Base-by-base conservation (phyloP, 768 basidiomycete species). In the Trametes cinnabarina region DNA sequence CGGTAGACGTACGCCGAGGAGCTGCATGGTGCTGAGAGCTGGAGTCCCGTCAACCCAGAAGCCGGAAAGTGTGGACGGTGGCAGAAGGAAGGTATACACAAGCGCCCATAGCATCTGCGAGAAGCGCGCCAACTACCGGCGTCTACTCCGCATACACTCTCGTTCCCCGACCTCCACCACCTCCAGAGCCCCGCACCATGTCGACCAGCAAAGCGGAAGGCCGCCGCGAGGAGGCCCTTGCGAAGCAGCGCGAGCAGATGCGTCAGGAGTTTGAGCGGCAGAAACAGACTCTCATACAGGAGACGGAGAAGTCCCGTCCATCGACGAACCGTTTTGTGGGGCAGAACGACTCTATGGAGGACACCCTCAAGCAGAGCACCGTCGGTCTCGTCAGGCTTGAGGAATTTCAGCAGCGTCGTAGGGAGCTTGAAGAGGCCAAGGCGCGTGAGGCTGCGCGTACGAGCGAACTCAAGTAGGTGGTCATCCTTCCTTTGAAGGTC, bases 271-370 rank as follows among this genome's bases (percentile, higher is more conserved):
- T 81, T 63, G 86, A 91, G 65, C 82, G 87, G 19, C 88, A 92
- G 70, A 91, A 91, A 65, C 84, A 88, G 68, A 81, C 80, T 44
- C 84, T 94, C 70, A 85, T 91, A 66, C 84, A 81, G 69, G 94
- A 97, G 75, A 94, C 94, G 2, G 92, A 96, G 77, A 95, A 94
- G 72, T 87, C 91, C 37, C 88, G 93, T 28, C 91, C 94, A 4
- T 90, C 92, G 0, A 74, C 84, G 3, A 87, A 88, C 69, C 89
- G 94, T 60, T 98, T 98, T 72, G 90, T 96, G 35, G 92, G 93
- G 1, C 92, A 95, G 71, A 85, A 92, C 73, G 95, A 98, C 69
- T 92, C 91, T 4, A 86, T 97, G 80, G 96, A 98, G 71, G 96
- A 98, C 58, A 81, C 85, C 7, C 80, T 98, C 49, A 97, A 96